Conservation (phyloP, 768 basidiomycete species). For the Vishniacozyma victoriae region DNA sequence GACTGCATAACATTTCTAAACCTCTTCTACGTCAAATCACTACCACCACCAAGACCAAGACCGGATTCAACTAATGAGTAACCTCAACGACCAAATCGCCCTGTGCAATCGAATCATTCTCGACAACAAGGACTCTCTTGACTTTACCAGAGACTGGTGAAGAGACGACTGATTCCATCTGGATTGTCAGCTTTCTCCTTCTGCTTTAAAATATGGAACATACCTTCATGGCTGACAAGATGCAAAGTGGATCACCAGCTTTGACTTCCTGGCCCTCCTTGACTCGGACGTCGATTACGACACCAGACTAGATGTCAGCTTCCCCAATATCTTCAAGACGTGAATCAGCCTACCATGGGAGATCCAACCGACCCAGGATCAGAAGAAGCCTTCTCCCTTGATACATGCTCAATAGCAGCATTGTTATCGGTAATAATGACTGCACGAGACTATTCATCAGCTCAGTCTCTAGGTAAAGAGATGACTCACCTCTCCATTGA, state of each 20-base stretch:
- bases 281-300: constrained; percentile 94
- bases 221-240: constrained; percentile 95
- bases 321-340: neutral
- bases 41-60: neutral
- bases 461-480: neutral
- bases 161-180: constrained; percentile 98
- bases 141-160: constrained; percentile 94
- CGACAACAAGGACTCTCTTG: constrained; percentile 83
- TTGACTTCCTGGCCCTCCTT: constrained; percentile 97
- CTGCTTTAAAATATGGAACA: constrained; percentile 29
- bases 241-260: constrained; percentile 94
- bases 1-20: no score
- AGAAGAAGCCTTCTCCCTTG: constrained; percentile 85
- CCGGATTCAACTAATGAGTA: constrained; percentile 52
- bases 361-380: constrained; percentile 97
- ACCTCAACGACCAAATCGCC: constrained; percentile 89
- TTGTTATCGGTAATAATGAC: constrained; percentile 94
- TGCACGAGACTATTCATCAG: constrained; percentile 62
- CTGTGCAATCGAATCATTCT: constrained; percentile 92
- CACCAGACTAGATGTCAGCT: constrained; percentile 54
- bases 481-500: constrained; percentile 76
- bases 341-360: constrained; percentile 69
- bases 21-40: no score
- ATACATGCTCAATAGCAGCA: constrained; percentile 90
- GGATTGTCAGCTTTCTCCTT: constrained; percentile 23